Evolutionary conservation across 2,329 filamentous ascomycete species (phyloP).

Genomic region (Chaetomium sp.): DNA sequence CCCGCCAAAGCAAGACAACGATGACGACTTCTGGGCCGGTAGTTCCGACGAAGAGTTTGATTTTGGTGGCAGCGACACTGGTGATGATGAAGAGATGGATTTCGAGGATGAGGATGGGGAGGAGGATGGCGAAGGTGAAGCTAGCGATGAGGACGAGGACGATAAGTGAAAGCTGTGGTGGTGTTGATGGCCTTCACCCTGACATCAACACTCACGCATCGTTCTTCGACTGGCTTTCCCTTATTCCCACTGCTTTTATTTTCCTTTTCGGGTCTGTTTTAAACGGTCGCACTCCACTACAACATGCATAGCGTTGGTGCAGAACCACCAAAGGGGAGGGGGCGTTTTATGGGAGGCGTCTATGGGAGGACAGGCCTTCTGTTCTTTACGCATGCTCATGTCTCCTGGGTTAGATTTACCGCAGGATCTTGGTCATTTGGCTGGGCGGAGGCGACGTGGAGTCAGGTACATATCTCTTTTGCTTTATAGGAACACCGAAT

Average conservation of each 20-base stretch:
- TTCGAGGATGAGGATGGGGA: constrained; percentile 53
- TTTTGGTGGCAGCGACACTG: constrained; percentile 67
- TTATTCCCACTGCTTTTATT: background rate
- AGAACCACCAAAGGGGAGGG: background rate
- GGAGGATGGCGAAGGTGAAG: constrained; percentile 36
- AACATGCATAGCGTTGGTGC: constrained; percentile 18
- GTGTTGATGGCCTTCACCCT: background rate
- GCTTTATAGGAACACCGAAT: no score
- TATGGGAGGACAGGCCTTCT: constrained; percentile 1
- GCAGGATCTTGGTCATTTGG: background rate
- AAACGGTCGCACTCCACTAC: background rate
- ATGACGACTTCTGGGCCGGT: constrained; percentile 78
- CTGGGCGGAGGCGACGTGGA: no score
- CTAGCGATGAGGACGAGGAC: constrained; percentile 29
- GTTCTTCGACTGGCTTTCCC: background rate
- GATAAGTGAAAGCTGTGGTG: constrained; percentile 7
- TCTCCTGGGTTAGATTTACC: background rate
- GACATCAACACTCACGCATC: background rate
- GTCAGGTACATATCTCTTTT: no score
- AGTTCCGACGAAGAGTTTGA: constrained; percentile 65
- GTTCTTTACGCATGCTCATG: background rate
- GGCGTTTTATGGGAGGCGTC: constrained; percentile 8
- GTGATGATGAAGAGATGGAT: constrained; percentile 54
- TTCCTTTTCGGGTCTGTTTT: background rate
- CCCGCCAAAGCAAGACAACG: constrained; percentile 57